Base-by-base conservation (phyloP, 257 asterid genomes). In the Salvia miltiorrhiza region DNA sequence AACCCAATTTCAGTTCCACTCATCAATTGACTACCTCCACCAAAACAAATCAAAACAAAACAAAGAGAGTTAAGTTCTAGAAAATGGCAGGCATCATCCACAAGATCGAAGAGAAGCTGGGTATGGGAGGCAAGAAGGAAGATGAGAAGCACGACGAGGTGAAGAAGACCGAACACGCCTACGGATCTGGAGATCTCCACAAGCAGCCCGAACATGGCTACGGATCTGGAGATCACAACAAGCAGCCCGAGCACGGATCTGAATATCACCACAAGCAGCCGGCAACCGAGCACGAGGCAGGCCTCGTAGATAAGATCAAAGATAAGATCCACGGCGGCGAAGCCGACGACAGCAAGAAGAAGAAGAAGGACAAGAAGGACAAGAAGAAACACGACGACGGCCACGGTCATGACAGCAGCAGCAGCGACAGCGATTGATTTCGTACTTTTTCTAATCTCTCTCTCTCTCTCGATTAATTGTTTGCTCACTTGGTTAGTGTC, bases 81-180 rank as follows among this genome's bases (percentile, higher is more conserved):
- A 49, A 19, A 75, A 89, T 89, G 96, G 81, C 96, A 41, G 91
- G 96, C 64, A 81, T 89, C 68, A 78, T 89, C 33, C 84, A 86
- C 75, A 89, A 89, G 84, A 84, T 89, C 53, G 89, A 78, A 64
- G 90, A 86, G 84, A 84, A 71, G 24, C 76, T 88, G 1, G 84
- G 85, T 67, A 56, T 83, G 80, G 91, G 93, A 53, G 96, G 89
- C 52, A 60, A 82, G 67, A 88, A 86, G 66, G 89, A 82, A 13
- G 85, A 63, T 7, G 87, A 79, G 28, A 68, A 75, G 1, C 85
- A 79, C 63, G 75, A 54, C 5, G 80, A 54, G 0, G 76, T 65
- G 40, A 84, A 82, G 63, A 73, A 78, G 61, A 23, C 71, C 10
- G 85, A 76, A 2, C 79, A 74, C 16, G 65, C 73, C 7, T 70